Conservation (phyloP, 2,329 filamentous ascomycete species). For the Aspergillus glaucus region DNA sequence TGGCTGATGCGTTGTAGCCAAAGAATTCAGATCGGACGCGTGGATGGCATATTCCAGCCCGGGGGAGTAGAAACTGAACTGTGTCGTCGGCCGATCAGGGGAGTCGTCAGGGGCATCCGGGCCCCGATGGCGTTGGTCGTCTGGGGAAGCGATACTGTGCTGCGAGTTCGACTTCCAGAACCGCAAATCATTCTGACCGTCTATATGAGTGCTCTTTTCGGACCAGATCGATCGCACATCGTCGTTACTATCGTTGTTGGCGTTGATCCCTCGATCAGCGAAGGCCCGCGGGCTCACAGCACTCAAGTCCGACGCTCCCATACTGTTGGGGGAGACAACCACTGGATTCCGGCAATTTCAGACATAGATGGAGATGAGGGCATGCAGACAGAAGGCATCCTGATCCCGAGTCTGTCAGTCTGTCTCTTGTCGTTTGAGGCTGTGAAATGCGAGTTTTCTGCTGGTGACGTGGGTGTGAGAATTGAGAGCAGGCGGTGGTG, state of each 20-base stretch:
- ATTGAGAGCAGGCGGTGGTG: background rate
- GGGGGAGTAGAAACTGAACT: constrained; percentile 91
- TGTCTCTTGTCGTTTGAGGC: background rate
- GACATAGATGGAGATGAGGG: background rate
- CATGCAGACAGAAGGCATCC: background rate
- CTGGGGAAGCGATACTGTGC: background rate
- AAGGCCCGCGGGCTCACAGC: background rate
- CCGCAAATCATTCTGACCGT: background rate
- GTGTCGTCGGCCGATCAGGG: constrained; percentile 57
- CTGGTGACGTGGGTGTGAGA: too few relatives aligned
- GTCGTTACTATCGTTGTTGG: background rate
- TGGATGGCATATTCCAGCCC: constrained; percentile 84
- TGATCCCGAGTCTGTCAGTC: background rate
- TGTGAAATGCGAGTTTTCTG: too few relatives aligned
- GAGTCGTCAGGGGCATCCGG: background rate
- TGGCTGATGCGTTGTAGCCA: constrained; percentile 76
- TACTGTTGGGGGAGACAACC: background rate
- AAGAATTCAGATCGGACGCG: constrained; percentile 71
- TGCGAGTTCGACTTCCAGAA: background rate
- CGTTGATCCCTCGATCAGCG: background rate
- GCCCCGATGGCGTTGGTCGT: background rate
- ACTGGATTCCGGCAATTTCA: background rate
- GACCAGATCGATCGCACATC: background rate
- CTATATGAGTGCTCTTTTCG: background rate
- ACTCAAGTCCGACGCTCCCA: background rate